A percentile compares a stretch with the other conserved stretches of the same genome.
Evolutionary conservation across 768 basidiomycete genomes (phyloP).

Genomic region (Coprinellus micaceus): DNA sequence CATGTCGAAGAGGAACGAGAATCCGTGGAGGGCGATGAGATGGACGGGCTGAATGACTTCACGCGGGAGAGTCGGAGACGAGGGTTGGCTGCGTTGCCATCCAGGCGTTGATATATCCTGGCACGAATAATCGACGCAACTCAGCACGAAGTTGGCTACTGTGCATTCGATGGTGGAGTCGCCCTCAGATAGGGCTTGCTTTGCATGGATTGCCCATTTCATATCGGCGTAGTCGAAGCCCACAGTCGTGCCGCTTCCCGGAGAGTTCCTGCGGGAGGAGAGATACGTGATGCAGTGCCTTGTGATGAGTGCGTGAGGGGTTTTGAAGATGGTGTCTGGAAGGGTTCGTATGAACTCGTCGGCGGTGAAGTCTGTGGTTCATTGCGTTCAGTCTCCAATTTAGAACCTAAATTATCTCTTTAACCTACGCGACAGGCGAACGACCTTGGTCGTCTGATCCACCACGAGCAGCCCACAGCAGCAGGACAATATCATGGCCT

Average conservation of each 20-base stretch:
- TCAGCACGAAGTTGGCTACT: background rate
- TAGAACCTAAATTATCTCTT: background rate
- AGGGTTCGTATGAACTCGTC: constrained; percentile 1
- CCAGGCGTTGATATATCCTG: background rate
- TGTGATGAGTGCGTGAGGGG: background rate
- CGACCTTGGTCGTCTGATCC: background rate
- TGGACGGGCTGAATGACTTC: constrained; percentile 1
- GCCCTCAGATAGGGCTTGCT: background rate
- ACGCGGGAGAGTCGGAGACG: background rate
- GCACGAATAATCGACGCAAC: background rate
- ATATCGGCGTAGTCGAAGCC: background rate
- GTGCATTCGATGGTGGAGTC: background rate
- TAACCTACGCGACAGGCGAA: constrained; percentile 7
- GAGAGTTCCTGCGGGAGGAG: background rate
- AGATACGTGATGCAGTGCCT: background rate
- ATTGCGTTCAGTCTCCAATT: background rate
- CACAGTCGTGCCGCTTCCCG: no score
- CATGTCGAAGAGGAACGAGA: constrained; percentile 1
- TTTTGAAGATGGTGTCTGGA: background rate
- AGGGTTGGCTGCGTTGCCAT: background rate
- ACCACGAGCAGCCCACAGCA: constrained; percentile 6
- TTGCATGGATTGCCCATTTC: constrained; percentile 1
- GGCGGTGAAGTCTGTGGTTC: constrained; percentile 2
- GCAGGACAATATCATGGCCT: background rate
- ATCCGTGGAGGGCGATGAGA: background rate